Evolutionary conservation across 208 protist species (phyloP).

Genomic region (Leishmania tropica): DNA sequence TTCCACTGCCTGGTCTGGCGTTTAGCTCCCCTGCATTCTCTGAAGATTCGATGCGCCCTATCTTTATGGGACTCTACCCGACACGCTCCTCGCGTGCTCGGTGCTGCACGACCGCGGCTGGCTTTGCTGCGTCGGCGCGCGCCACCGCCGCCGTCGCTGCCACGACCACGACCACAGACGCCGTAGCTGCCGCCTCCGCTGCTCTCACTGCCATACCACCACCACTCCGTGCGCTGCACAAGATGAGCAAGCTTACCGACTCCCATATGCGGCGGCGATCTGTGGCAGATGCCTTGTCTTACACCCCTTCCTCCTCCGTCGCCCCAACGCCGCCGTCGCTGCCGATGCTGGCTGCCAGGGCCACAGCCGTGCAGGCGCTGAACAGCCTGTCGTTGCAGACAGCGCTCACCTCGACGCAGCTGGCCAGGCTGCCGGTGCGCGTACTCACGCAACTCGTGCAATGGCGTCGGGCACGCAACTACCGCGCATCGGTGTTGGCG

Average conservation of each 20-base stretch:
- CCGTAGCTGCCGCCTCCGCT: conserved; percentile 1
- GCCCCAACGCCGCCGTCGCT: neutral
- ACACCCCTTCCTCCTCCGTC: neutral
- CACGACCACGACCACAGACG: neutral
- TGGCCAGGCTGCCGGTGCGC: conserved; percentile 7
- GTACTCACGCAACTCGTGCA: conserved; percentile 16
- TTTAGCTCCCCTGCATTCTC: conserved; percentile 5
- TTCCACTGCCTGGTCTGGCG: too few relatives aligned
- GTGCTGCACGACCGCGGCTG: neutral
- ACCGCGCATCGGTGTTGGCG: conserved; percentile 3
- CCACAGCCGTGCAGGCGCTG: neutral
- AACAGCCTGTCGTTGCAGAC: neutral
- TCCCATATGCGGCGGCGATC: neutral
- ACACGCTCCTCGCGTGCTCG: conserved; percentile 3
- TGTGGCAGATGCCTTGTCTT: neutral
- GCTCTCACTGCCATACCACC: neutral
- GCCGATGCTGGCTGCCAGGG: neutral
- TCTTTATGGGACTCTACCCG: conserved; percentile 16
- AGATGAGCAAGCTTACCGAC: neutral
- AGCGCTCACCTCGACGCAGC: conserved; percentile 2
- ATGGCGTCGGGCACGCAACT: conserved; percentile 8
- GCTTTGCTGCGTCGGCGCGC: neutral
- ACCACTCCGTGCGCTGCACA: neutral
- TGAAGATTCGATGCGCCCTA: conserved; percentile 1
- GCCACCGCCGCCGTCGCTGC: neutral